Evolutionary conservation across 208 protist species (phyloP).

Genomic region (Novymonas esmeraldas): DNA sequence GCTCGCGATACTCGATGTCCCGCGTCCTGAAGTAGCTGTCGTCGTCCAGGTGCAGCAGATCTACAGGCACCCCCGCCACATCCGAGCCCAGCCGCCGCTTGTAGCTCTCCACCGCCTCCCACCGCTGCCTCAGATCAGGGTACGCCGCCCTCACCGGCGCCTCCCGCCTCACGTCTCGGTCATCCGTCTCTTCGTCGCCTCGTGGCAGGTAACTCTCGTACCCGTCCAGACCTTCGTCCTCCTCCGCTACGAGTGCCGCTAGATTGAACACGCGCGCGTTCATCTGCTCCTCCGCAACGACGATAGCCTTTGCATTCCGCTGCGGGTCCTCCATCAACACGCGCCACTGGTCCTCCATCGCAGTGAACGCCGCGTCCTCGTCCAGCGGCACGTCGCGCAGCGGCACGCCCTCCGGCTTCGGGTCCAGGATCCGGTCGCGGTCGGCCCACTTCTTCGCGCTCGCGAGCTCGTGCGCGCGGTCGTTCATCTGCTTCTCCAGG

Average conservation of each 20-base stretch:
- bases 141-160: too few relatives aligned
- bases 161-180: neutral
- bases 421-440: conserved; percentile 40
- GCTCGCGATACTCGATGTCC: neutral
- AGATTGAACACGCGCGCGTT: neutral
- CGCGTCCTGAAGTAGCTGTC: neutral
- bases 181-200: neutral
- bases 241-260: neutral
- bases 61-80: too few relatives aligned
- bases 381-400: conserved; percentile 42
- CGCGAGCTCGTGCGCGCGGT: conserved; percentile 50
- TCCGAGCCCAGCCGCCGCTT: too few relatives aligned
- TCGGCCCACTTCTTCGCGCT: conserved; percentile 35
- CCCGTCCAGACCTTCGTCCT: neutral
- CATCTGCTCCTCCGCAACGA: neutral
- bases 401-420: conserved; percentile 49
- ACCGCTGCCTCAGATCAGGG: too few relatives aligned
- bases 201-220: neutral
- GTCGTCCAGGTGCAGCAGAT: too few relatives aligned
- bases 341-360: conserved; percentile 27
- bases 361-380: conserved; percentile 33
- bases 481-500: conserved; percentile 26
- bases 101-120: too few relatives aligned
- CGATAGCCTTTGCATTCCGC: conserved; percentile 16
- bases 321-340: conserved; percentile 23